Percentiles rank a stretch among this genome's conserved stretches.
These are phyloP conservation scores for Gossypium anomalum DNA, from an alignment of 345 rosid genomes.

Conservation along the genomic window DNA sequence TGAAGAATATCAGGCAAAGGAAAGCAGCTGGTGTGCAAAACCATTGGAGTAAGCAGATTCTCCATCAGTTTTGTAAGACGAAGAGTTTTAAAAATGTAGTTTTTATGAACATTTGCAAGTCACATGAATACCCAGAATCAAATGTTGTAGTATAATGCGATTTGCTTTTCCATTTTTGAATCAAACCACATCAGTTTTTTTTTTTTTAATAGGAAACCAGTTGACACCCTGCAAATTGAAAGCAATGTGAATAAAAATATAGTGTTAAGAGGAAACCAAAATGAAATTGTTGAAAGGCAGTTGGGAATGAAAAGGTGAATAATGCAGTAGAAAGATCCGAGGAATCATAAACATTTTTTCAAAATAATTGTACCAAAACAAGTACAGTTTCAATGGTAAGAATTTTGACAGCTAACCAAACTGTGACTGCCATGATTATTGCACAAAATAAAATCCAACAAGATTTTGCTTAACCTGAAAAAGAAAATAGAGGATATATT, in stretches of 20 bases:
- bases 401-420: background rate
- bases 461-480: background rate
- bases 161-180: background rate
- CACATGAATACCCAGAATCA: slow-evolving; percentile 15
- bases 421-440: background rate
- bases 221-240: background rate
- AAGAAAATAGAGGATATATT: no score
- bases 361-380: background rate
- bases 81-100: slow-evolving; percentile 1
- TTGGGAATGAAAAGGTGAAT: background rate
- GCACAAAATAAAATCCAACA: background rate
- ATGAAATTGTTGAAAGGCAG: background rate
- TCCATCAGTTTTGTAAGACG: slow-evolving; percentile 19
- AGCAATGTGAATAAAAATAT: background rate
- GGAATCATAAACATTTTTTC: background rate
- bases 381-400: background rate
- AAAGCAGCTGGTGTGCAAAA: background rate
- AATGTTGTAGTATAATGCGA: slow-evolving; percentile 16
- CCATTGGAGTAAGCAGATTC: slow-evolving; percentile 6
- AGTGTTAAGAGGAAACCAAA: background rate
- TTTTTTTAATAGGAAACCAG: background rate
- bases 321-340: background rate
- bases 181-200: background rate
- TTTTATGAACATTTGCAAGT: slow-evolving; percentile 27
- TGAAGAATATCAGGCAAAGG: background rate